phyloP scores from a whole-genome alignment of 208 protist genomes.

The Lotmaria passim region DNA sequence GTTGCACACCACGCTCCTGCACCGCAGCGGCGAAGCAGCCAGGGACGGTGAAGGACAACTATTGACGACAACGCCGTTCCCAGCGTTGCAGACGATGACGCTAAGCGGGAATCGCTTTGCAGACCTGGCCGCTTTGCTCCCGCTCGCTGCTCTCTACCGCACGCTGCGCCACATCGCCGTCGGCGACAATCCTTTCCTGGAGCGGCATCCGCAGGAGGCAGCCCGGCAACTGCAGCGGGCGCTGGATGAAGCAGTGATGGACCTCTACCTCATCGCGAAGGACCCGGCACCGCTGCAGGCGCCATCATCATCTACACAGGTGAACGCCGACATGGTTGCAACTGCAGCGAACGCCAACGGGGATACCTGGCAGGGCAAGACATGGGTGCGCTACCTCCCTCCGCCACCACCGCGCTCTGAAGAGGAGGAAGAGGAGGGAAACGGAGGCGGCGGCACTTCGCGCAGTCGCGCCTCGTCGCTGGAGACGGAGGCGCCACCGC shows the following conservation, averaged over 20 bases:
- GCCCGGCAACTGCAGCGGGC: slow-evolving; percentile 28
- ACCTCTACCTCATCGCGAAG: slow-evolving; percentile 55
- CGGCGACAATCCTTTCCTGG: slow-evolving; percentile 57
- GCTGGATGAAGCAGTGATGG: slow-evolving; percentile 66
- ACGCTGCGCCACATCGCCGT: slow-evolving; percentile 74
- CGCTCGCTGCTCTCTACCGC: slow-evolving; percentile 65
- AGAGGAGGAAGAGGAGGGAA: slow-evolving; percentile 7
- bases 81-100: slow-evolving; percentile 69
- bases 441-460: background rate
- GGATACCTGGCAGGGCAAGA: slow-evolving; percentile 27
- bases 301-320: background rate
- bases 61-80: no score
- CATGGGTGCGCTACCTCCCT: slow-evolving; percentile 33
- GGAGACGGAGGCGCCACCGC: slow-evolving; percentile 1
- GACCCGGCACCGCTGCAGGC: background rate
- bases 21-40: background rate
- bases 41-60: no score
- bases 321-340: background rate
- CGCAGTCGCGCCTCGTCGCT: slow-evolving; percentile 6
- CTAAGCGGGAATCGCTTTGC: slow-evolving; percentile 68
- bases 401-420: background rate
- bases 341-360: background rate
- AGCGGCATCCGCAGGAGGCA: slow-evolving; percentile 27
- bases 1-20: slow-evolving; percentile 34
- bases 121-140: slow-evolving; percentile 37